These are phyloP conservation scores for Chamaecyparis obtusa DNA, from an alignment of 75 land plant genomes.

Conservation along the genomic window DNA sequence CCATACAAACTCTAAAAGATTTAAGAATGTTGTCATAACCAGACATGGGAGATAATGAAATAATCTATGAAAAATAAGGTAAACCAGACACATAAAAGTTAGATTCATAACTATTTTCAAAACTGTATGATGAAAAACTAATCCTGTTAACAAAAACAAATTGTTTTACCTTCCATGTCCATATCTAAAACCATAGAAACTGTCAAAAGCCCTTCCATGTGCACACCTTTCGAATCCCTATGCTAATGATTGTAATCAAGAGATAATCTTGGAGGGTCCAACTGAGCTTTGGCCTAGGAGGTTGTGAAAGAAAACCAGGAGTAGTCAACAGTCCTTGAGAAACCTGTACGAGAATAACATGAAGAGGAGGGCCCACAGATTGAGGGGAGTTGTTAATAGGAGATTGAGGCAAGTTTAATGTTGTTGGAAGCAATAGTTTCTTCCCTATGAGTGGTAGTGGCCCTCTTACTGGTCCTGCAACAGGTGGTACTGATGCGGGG, in stretches of 20 bases:
- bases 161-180: slow-evolving; percentile 31
- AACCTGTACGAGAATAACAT: background rate
- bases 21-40: background rate
- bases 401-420: slow-evolving; percentile 3
- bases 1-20: background rate
- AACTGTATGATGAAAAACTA: background rate
- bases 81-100: background rate
- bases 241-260: background rate
- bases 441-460: background rate
- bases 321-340: slow-evolving; percentile 4
- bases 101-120: background rate
- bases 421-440: slow-evolving; percentile 10
- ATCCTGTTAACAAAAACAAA: background rate
- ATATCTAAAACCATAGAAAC: slow-evolving; percentile 57
- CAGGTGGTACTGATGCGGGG: too few relatives aligned
- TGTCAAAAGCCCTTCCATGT: background rate
- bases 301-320: slow-evolving; percentile 9
- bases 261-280: background rate
- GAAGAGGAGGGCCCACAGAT: slow-evolving; percentile 19
- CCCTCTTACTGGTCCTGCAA: background rate
- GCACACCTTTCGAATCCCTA: background rate
- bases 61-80: background rate
- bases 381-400: slow-evolving; percentile 1
- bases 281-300: slow-evolving; percentile 8
- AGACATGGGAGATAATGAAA: background rate